A percentile compares a stretch with the other conserved stretches of the same genome.
phyloP scores from a whole-genome alignment of 2,329 filamentous ascomycete genomes.

The Zopfia rhizophila region DNA sequence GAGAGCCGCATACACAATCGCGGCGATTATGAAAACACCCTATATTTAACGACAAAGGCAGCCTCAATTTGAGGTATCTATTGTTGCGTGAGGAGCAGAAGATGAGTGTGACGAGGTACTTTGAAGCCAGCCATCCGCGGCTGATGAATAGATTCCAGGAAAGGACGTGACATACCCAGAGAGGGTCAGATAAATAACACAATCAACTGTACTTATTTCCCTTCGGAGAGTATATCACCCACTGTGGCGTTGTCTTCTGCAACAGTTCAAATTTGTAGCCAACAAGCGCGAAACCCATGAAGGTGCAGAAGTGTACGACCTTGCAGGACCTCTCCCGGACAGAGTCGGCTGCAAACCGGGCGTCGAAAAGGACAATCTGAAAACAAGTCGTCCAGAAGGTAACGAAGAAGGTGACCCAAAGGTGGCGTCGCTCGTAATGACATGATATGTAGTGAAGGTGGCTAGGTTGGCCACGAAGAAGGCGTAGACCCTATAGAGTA shows the following conservation, averaged over 20 bases:
- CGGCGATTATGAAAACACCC: slow-evolving; percentile 12
- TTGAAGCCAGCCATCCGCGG: slow-evolving; percentile 19
- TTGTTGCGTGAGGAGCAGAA: slow-evolving; percentile 9
- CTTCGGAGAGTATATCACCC: slow-evolving; percentile 3
- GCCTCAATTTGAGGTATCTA: slow-evolving; percentile 5
- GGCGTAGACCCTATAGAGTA: too few species aligned
- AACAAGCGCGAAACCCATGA: slow-evolving; percentile 70
- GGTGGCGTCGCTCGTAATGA: slow-evolving; percentile 57
- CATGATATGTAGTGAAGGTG: slow-evolving; percentile 65
- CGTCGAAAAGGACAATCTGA: slow-evolving; percentile 68
- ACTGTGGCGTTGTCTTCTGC: slow-evolving; percentile 16
- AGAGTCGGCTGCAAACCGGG: slow-evolving; percentile 70
- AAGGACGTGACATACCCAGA: slow-evolving; percentile 19
- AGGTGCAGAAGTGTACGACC: slow-evolving; percentile 66
- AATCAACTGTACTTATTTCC: not conserved
- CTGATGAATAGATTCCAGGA: slow-evolving; percentile 25
- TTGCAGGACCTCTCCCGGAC: slow-evolving; percentile 68
- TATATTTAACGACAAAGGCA: slow-evolving; percentile 18
- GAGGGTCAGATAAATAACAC: not conserved
- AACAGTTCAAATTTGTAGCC: slow-evolving; percentile 45
- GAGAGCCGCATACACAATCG: slow-evolving; percentile 19
- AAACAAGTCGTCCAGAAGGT: slow-evolving; percentile 74
- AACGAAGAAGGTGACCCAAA: slow-evolving; percentile 57
- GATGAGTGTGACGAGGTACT: slow-evolving; percentile 21
- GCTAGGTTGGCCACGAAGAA: slow-evolving; percentile 68